Percentiles rank a stretch among this genome's conserved stretches.
phyloP scores from a whole-genome alignment of 1,284 basidiomycete species.

The Trametes hirsuta region DNA sequence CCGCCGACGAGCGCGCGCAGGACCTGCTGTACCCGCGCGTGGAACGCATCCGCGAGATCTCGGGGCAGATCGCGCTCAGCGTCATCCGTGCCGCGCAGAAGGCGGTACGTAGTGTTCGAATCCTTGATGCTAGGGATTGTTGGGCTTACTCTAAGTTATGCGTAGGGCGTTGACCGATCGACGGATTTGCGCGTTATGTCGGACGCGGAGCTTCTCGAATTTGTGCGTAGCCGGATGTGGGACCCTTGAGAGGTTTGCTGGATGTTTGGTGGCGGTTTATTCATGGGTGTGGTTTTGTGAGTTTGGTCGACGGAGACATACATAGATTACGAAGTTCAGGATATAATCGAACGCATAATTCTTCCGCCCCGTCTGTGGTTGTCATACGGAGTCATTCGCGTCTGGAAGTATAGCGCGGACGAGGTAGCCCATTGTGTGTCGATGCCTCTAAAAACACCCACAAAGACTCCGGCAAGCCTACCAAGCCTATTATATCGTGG shows the following conservation, averaged over 20 bases:
- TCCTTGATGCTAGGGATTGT: neutral
- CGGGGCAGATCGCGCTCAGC: conserved; percentile 68
- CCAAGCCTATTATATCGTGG: too few species aligned
- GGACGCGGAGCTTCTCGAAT: conserved; percentile 57
- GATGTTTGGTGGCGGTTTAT: neutral
- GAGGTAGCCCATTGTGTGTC: too few species aligned
- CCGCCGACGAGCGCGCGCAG: conserved; percentile 64
- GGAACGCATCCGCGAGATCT: conserved; percentile 84
- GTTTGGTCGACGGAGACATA: too few species aligned
- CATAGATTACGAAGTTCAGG: too few species aligned
- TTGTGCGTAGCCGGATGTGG: conserved; percentile 73
- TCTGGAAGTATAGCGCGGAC: too few species aligned
- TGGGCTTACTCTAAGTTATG: neutral
- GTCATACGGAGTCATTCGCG: too few species aligned
- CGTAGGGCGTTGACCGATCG: conserved; percentile 56
- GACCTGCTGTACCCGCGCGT: conserved; percentile 79
- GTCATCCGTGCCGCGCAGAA: conserved; percentile 83
- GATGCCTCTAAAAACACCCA: too few species aligned
- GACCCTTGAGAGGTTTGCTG: conserved; percentile 46
- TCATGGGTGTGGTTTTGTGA: neutral
- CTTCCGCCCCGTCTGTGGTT: too few species aligned
- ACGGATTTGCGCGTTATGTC: conserved; percentile 55
- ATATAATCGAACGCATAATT: too few species aligned
- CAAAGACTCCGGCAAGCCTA: too few species aligned
- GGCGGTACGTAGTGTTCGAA: conserved; percentile 48